Evolutionary conservation across 805 yeast genomes (phyloP).

Genomic region (Metschnikowia dekortorum): DNA sequence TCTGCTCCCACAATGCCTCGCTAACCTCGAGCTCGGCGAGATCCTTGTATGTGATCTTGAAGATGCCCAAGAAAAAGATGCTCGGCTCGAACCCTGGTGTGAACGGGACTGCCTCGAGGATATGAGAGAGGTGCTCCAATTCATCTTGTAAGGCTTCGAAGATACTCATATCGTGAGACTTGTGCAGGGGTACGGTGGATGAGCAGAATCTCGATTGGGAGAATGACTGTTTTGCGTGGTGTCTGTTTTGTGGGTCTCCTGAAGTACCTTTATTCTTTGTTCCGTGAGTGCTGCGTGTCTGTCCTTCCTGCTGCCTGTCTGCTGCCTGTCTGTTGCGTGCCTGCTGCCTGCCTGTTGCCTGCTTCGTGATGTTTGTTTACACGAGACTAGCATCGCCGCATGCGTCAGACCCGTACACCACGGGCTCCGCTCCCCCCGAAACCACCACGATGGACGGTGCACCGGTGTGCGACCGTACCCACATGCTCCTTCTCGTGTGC

Average conservation of each 20-base stretch:
- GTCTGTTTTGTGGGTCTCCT: no score
- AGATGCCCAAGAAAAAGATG: slow-evolving; percentile 29
- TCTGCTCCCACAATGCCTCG: slow-evolving; percentile 15
- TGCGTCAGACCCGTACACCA: not conserved
- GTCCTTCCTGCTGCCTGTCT: no score
- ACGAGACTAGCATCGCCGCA: no score
- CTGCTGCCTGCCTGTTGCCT: no score
- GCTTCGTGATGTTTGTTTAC: no score
- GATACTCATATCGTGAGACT: slow-evolving; percentile 7
- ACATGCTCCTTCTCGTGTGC: slow-evolving; percentile 9
- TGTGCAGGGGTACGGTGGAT: no score
- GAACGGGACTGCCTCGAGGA: slow-evolving; percentile 35
- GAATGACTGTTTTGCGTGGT: no score
- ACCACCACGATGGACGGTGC: not conserved
- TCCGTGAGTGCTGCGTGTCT: no score
- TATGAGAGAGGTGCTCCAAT: slow-evolving; percentile 22
- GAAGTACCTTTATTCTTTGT: no score
- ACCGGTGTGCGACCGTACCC: not conserved
- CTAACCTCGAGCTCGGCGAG: slow-evolving; percentile 20
- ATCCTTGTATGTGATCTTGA: slow-evolving; percentile 23
- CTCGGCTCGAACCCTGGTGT: slow-evolving; percentile 13
- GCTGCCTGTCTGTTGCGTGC: no score
- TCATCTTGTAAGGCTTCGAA: slow-evolving; percentile 22
- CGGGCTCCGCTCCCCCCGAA: no score
- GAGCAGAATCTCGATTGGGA: no score